Conservation (phyloP, 2,329 filamentous ascomycete genomes). For the Ophiostoma piceae region DNA sequence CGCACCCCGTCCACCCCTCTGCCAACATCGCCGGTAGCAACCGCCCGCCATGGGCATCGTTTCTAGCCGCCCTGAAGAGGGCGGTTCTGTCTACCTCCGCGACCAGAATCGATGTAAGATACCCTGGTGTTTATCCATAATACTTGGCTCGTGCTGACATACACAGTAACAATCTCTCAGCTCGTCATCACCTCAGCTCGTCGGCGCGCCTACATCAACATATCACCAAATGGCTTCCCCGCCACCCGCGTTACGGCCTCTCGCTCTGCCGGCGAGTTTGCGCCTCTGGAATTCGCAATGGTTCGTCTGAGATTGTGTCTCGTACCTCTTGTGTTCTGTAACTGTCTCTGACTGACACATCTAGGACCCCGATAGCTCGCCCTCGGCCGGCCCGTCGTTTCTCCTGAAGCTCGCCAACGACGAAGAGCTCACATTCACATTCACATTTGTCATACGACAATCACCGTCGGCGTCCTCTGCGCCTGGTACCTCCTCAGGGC, state of each 20-base stretch:
- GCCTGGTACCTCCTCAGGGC: not conserved
- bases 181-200: slow-evolving; percentile 75
- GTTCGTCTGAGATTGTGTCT: slow-evolving; percentile 44
- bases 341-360: not conserved
- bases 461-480: slow-evolving; percentile 30
- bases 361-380: slow-evolving; percentile 69
- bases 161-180: slow-evolving; percentile 76
- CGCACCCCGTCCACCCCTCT: not conserved
- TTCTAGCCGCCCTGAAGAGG: slow-evolving; percentile 82
- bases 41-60: slow-evolving; percentile 75
- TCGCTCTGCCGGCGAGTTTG: slow-evolving; percentile 66
- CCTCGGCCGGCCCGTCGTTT: slow-evolving; percentile 59
- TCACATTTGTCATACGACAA: slow-evolving; percentile 75
- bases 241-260: slow-evolving; percentile 70
- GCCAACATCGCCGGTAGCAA: not conserved
- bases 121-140: slow-evolving; percentile 23
- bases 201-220: slow-evolving; percentile 68
- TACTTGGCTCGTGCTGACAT: not conserved
- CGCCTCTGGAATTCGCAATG: slow-evolving; percentile 85
- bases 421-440: slow-evolving; percentile 88
- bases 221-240: slow-evolving; percentile 82
- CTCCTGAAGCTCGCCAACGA: slow-evolving; percentile 83
- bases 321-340: not conserved
- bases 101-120: slow-evolving; percentile 85
- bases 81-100: slow-evolving; percentile 71